Evolutionary conservation across 352 stramenopile species (phyloP).

Genomic region (Pythium periplocum): DNA sequence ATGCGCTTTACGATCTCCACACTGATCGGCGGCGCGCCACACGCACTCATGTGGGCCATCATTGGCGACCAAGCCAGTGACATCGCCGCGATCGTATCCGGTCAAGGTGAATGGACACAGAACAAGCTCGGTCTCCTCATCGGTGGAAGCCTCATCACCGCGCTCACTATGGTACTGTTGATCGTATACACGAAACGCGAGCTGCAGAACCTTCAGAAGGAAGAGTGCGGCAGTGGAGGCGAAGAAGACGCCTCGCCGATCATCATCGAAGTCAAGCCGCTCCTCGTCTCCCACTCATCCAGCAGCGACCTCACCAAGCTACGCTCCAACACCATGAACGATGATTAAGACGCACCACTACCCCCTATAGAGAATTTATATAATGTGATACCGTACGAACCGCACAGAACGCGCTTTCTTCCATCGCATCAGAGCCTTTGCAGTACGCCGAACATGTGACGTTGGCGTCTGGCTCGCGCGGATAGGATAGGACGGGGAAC

Average conservation of each 20-base stretch:
- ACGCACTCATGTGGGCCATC: constrained; percentile 68
- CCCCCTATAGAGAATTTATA: too few species aligned
- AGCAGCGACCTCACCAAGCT: constrained; percentile 13
- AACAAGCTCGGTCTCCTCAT: constrained; percentile 40
- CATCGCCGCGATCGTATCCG: constrained; percentile 49
- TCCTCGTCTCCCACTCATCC: constrained; percentile 7
- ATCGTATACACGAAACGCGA: constrained; percentile 65
- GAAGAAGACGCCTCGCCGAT: constrained; percentile 28
- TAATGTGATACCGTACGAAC: too few species aligned
- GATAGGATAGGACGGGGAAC: too few species aligned
- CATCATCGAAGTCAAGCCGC: constrained; percentile 12
- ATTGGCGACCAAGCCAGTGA: constrained; percentile 66
- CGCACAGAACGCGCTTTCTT: too few species aligned
- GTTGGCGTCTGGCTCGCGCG: too few species aligned
- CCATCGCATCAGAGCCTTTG: too few species aligned
- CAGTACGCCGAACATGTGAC: too few species aligned
- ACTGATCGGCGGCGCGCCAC: constrained; percentile 42
- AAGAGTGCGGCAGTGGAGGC: constrained; percentile 43
- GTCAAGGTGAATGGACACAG: constrained; percentile 38
- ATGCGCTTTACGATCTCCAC: constrained; percentile 54
- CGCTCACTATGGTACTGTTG: constrained; percentile 46
- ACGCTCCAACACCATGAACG: too few species aligned
- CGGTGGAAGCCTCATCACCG: constrained; percentile 35
- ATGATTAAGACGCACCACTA: too few species aligned
- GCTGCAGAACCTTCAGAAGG: constrained; percentile 52